Evolutionary conservation across 106 monocot species (phyloP).

Genomic region (Acorus calamus): DNA sequence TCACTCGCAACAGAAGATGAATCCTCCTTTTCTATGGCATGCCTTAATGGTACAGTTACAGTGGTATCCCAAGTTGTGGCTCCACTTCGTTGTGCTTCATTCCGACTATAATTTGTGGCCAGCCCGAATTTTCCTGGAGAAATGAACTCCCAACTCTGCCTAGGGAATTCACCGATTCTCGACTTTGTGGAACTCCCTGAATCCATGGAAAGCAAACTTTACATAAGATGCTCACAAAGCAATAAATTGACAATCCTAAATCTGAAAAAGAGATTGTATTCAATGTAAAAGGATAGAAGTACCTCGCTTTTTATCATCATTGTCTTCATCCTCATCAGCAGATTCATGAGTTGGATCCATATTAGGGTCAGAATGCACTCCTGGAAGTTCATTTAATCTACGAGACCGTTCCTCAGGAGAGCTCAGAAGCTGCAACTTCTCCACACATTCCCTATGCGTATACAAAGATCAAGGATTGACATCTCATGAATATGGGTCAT

Average conservation of each 20-base stretch:
- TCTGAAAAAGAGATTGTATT: too few relatives aligned
- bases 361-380: constrained; percentile 58
- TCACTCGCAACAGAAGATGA: constrained; percentile 6
- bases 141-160: constrained; percentile 23
- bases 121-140: constrained; percentile 15
- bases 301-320: constrained; percentile 36
- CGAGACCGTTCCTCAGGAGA: constrained; percentile 40
- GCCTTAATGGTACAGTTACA: constrained; percentile 1
- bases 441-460: constrained; percentile 72
- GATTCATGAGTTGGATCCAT: constrained; percentile 67
- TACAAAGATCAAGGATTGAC: constrained; percentile 29
- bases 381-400: constrained; percentile 52
- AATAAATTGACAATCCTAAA: too few relatives aligned
- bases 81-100: constrained; percentile 9
- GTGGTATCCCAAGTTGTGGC: constrained; percentile 12
- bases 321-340: constrained; percentile 35
- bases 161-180: constrained; percentile 21
- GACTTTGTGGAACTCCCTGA: constrained; percentile 10
- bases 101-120: constrained; percentile 15
- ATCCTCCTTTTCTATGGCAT: constrained; percentile 3
- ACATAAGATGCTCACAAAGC: too few relatives aligned
- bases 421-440: constrained; percentile 57
- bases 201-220: background rate
- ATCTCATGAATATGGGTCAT: background rate
- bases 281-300: background rate